Percentiles rank a stretch among this genome's conserved stretches.
phyloP scores from a whole-genome alignment of 1,284 basidiomycete genomes.

The Ustilago trichophora region DNA sequence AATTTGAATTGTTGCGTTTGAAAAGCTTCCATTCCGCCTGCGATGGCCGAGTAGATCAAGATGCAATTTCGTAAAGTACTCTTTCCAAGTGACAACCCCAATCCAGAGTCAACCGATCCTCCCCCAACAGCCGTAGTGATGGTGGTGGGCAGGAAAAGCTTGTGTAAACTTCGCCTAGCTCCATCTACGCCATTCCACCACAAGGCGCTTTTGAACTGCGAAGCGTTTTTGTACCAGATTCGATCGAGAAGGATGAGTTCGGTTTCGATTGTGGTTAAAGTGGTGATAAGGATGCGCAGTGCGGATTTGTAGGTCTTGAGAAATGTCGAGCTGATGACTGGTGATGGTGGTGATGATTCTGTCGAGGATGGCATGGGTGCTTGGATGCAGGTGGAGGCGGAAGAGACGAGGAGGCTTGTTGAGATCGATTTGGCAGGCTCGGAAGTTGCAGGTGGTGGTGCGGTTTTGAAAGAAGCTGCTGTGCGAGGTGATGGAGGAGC shows the following conservation, averaged over 20 bases:
- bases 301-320: conserved; percentile 5
- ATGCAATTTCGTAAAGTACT: background rate
- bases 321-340: too few relatives aligned
- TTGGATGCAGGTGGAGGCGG: too few relatives aligned
- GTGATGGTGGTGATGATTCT: too few relatives aligned
- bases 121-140: background rate
- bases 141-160: background rate
- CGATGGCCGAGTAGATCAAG: conserved; percentile 5
- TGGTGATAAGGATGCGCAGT: background rate
- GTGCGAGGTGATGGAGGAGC: too few relatives aligned
- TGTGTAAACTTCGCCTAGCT: conserved; percentile 2
- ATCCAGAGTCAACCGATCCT: too few relatives aligned
- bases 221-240: conserved; percentile 37
- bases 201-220: conserved; percentile 19
- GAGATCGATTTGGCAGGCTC: background rate
- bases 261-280: background rate
- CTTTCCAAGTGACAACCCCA: background rate
- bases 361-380: too few relatives aligned
- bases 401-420: too few relatives aligned
- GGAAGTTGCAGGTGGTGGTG: too few relatives aligned
- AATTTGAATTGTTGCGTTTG: background rate
- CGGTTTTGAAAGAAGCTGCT: background rate
- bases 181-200: conserved; percentile 22
- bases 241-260: conserved; percentile 9
- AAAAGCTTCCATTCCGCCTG: background rate